These are phyloP conservation scores for Picochlorum sp. DNA, from an alignment of 139 green algal species.

Conservation along the genomic window DNA sequence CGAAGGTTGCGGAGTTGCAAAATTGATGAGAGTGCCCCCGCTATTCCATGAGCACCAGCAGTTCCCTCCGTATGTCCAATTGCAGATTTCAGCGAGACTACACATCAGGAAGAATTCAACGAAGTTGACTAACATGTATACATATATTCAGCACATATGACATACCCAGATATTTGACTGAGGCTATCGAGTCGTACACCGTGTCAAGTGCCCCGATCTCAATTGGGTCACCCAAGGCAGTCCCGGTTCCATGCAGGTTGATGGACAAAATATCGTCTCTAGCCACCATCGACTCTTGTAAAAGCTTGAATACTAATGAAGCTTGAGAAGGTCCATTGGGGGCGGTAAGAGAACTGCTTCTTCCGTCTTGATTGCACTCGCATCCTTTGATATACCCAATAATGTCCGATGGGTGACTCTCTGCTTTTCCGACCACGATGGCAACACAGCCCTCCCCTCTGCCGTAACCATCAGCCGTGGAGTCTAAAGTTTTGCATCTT, in stretches of 20 bases:
- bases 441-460: constrained; percentile 35
- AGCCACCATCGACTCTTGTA: constrained; percentile 11
- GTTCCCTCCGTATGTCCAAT: constrained; percentile 66
- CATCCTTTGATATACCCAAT: constrained; percentile 2
- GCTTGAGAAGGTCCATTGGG: constrained; percentile 49
- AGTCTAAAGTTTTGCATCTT: constrained; percentile 48
- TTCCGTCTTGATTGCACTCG: constrained; percentile 47
- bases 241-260: constrained; percentile 58
- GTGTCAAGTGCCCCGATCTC: constrained; percentile 37
- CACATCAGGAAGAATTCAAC: constrained; percentile 7
- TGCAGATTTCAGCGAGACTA: constrained; percentile 57
- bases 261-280: constrained; percentile 13
- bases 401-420: background rate
- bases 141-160: background rate
- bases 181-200: background rate
- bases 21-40: constrained; percentile 25
- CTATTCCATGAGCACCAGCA: constrained; percentile 52
- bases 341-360: constrained; percentile 42
- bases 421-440: background rate
- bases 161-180: background rate
- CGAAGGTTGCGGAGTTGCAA: constrained; percentile 13
- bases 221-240: constrained; percentile 53
- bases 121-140: background rate
- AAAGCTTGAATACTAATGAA: constrained; percentile 22
- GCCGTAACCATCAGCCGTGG: constrained; percentile 43